phyloP scores from a whole-genome alignment of 495 filamentous ascomycete genomes.

The Aspergillus leporis region DNA sequence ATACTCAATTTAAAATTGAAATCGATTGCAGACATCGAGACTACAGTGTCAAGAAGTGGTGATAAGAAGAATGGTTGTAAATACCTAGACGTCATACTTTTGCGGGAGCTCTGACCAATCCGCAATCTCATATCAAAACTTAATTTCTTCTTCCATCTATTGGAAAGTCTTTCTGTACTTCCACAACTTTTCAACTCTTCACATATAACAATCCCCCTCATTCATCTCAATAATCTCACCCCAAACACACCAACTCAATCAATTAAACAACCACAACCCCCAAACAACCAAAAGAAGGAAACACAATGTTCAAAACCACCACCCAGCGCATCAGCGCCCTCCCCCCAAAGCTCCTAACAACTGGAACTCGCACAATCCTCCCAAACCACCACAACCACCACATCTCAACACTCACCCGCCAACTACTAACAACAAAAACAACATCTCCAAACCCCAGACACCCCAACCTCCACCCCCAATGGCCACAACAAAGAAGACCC shows the following conservation, averaged over 20 bases:
- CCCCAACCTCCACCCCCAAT: conserved; percentile 8
- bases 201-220: too few species aligned
- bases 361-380: conserved; percentile 5
- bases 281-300: conserved; percentile 6
- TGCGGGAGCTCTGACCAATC: not conserved
- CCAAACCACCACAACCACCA: not conserved
- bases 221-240: conserved; percentile 4
- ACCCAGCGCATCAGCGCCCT: conserved; percentile 34
- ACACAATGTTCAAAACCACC: conserved; percentile 40
- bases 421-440: too few species aligned
- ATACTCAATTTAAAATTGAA: too few species aligned
- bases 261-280: not conserved
- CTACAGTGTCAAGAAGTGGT: too few species aligned
- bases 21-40: too few species aligned
- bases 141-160: not conserved
- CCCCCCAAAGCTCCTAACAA: conserved; percentile 9
- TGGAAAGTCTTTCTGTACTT: too few species aligned
- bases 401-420: not conserved
- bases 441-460: conserved; percentile 9
- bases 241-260: not conserved
- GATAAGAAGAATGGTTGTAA: too few species aligned
- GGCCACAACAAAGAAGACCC: conserved; percentile 9
- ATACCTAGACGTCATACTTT: too few species aligned
- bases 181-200: not conserved
- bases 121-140: not conserved